Conservation (phyloP, 139 green algal genomes). For the Asterochloris sp. region DNA sequence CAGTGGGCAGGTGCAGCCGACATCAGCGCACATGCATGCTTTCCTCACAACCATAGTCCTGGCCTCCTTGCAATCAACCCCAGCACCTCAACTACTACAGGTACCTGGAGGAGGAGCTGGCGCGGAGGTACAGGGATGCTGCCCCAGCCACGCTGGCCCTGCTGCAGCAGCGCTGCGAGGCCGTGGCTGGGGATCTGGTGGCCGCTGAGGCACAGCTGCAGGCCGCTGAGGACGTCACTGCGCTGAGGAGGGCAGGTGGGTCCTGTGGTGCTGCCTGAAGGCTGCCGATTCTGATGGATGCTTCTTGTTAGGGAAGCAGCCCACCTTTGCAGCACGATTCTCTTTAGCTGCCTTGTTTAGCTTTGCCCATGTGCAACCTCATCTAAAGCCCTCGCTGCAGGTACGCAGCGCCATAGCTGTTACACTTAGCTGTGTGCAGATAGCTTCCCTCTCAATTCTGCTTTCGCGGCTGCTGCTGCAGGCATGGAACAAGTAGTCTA, state of each 20-base stretch:
- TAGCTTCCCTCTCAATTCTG: too few species aligned
- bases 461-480: too few species aligned
- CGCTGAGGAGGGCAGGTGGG: conserved; percentile 50
- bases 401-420: too few species aligned
- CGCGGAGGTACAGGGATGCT: conserved; percentile 75
- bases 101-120: conserved; percentile 85
- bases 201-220: conserved; percentile 56
- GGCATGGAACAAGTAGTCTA: too few species aligned
- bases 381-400: too few species aligned
- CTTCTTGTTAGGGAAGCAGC: too few species aligned
- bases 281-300: not conserved
- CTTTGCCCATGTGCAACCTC: not conserved
- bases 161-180: conserved; percentile 79
- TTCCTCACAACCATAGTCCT: too few species aligned
- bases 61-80: too few species aligned
- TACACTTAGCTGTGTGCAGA: too few species aligned
- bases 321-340: too few species aligned
- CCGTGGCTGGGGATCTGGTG: conserved; percentile 59
- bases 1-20: too few species aligned
- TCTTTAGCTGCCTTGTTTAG: not conserved
- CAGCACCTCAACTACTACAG: conserved; percentile 27
- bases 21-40: too few species aligned
- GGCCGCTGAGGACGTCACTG: conserved; percentile 66
- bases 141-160: conserved; percentile 80
- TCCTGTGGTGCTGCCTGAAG: not conserved